Evolutionary conservation across 2,329 filamentous ascomycete genomes (phyloP), one percentile per base, ranked within the genome.

Genomic region (Macrophomina pseudophaseolina): DNA sequence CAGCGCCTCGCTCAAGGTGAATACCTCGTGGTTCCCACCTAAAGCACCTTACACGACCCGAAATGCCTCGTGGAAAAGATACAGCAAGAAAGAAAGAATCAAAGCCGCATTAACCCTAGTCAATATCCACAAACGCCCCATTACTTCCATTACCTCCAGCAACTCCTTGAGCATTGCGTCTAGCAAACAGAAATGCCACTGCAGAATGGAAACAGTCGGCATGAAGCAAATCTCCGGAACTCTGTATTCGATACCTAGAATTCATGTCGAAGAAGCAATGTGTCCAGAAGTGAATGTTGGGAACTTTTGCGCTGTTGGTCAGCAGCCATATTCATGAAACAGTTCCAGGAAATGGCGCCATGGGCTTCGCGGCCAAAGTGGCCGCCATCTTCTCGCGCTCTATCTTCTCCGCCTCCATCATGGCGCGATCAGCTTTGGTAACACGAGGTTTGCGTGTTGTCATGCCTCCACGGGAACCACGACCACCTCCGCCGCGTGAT

Each of bases 351-450:
- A 42, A 64, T 6, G 60, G 60, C 49, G 60, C 49, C 48, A 64
- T 42, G 12, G 60, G 60, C 49, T 70, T 70, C 12, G 67, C 64
- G 18, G 68, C 68, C 12, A 70, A 32, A 8, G 40, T 67, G 4
- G 72, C 71, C 5, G 80, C 81, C 72, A 82, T 72, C 64, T 80
- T 82, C 77, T 94, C 91, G 49, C 91, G 85, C 70, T 93, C 90
- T 6, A 89, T 84, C 81, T 95, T 95, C 77, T 96, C 92, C 52
- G 87, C 86, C 73, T 96, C 92, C 79, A 92, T 88, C 74, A 90
- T 87, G 68, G 91, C 90, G 72, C 92, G 91, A 75, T 94, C 91
- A 44, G 91, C 90, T 77, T 97, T 97, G 46, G 91, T 95, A 71
- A 93, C 90, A 49, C 94, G 89, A 62, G 93, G 92, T 78, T 96